Evolutionary conservation across 2,329 filamentous ascomycete genomes (phyloP).

Genomic region (Sporothrix inflata): DNA sequence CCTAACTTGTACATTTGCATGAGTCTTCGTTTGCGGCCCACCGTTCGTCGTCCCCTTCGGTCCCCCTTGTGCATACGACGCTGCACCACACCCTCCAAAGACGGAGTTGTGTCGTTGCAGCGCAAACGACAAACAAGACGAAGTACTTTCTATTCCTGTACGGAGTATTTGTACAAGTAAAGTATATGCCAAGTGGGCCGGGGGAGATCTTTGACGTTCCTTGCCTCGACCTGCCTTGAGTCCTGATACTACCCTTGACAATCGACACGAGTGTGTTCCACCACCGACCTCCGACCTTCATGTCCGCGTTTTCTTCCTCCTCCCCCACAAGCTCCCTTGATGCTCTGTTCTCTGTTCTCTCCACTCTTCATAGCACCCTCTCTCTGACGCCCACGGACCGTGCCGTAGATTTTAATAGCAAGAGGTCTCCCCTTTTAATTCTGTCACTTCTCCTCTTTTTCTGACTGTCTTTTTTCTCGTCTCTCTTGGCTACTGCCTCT

Average conservation of each 20-base stretch:
- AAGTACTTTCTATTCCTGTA: neutral
- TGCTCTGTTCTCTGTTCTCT: neutral
- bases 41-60: neutral
- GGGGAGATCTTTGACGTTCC: slow-evolving; percentile 9
- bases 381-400: slow-evolving; percentile 17
- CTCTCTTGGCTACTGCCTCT: neutral
- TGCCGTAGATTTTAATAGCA: neutral
- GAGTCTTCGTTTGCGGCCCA: too few relatives aligned
- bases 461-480: neutral
- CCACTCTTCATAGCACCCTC: neutral
- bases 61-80: neutral
- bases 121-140: neutral
- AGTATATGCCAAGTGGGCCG: neutral
- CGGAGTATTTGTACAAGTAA: neutral
- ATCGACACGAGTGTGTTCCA: neutral
- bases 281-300: neutral
- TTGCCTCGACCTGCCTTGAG: neutral
- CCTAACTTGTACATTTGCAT: neutral
- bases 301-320: neutral
- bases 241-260: neutral
- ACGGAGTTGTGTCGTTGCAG: neutral
- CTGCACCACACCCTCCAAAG: neutral
- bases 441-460: neutral
- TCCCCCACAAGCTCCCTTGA: neutral
- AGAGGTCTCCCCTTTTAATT: neutral